A percentile compares a stretch with the other conserved stretches of the same genome.
phyloP scores from a whole-genome alignment of 2,329 filamentous ascomycete genomes.

The Chrysoporthe deuterocubensis region DNA sequence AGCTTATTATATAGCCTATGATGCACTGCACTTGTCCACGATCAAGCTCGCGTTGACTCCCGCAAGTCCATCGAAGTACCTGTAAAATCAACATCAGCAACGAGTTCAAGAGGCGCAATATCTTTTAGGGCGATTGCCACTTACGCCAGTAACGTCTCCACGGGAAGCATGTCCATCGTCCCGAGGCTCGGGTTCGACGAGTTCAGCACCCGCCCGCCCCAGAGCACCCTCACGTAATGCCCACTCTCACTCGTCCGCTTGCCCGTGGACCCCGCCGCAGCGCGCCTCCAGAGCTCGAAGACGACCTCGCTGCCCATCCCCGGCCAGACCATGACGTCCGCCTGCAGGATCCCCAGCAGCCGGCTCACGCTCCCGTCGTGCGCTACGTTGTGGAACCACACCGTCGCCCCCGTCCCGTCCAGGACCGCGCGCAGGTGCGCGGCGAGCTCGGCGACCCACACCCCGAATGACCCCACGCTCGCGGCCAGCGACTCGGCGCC shows the following conservation, averaged over 20 bases:
- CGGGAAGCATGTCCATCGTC: conserved; percentile 68
- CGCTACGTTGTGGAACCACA: conserved; percentile 77
- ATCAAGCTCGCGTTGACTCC: conserved; percentile 55
- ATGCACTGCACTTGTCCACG: conserved; percentile 24
- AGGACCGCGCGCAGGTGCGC: conserved; percentile 63
- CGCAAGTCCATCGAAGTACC: conserved; percentile 71
- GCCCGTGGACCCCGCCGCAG: conserved; percentile 2
- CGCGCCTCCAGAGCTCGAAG: conserved; percentile 69
- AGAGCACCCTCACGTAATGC: conserved; percentile 68
- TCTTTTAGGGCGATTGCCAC: neutral
- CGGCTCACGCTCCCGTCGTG: conserved; percentile 76
- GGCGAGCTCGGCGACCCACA: conserved; percentile 75
- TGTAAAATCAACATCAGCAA: conserved; percentile 11
- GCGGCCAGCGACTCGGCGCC: conserved; percentile 61
- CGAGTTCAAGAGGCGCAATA: too few species aligned
- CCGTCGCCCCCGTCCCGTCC: conserved; percentile 40
- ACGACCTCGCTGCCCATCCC: conserved; percentile 81
- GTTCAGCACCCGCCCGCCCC: conserved; percentile 65
- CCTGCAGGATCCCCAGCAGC: conserved; percentile 71
- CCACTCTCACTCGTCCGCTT: conserved; percentile 30
- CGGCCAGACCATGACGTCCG: conserved; percentile 80
- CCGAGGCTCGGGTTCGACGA: conserved; percentile 71
- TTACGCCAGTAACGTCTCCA: conserved; percentile 59
- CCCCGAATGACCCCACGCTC: conserved; percentile 65
- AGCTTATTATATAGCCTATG: neutral